phyloP scores from a whole-genome alignment of 23 red algal species.

The Gracilaria gracilis region DNA sequence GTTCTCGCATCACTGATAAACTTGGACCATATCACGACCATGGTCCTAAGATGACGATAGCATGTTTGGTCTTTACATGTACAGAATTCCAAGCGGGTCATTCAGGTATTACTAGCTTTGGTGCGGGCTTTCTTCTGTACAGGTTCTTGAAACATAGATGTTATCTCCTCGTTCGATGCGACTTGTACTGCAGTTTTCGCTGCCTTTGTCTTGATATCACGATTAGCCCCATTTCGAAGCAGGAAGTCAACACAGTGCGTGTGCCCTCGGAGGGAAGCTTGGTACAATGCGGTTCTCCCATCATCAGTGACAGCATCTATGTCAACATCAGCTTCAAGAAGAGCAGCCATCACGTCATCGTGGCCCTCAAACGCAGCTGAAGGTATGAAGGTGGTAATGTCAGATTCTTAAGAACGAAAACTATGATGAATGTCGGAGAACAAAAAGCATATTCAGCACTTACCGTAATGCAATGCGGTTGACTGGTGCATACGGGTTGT shows the following conservation, averaged over 20 bases:
- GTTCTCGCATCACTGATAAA: not conserved
- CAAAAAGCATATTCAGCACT: not conserved
- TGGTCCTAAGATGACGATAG: not conserved
- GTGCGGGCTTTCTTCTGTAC: constrained; percentile 43
- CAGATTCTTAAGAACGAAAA: not conserved
- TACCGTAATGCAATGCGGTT: constrained; percentile 70
- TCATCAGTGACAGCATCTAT: constrained; percentile 70
- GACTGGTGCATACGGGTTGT: constrained; percentile 40
- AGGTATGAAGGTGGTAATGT: not conserved
- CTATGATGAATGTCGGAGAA: not conserved
- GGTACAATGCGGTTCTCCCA: constrained; percentile 61
- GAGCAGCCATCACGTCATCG: constrained; percentile 39
- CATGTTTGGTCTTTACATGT: not conserved
- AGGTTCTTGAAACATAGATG: constrained; percentile 5
- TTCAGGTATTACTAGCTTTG: not conserved
- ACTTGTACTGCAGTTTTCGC: constrained; percentile 58
- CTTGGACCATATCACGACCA: not conserved
- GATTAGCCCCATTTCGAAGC: constrained; percentile 47
- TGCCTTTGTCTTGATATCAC: not conserved
- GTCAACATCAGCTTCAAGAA: constrained; percentile 40
- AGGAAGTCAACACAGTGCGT: constrained; percentile 39
- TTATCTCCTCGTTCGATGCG: constrained; percentile 28
- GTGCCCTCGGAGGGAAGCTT: constrained; percentile 64
- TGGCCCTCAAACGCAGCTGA: constrained; percentile 71
- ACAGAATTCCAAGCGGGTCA: not conserved